Evolutionary conservation across 192 early-diverging fungal species (phyloP).

Genomic region (Oehlia diaphana): DNA sequence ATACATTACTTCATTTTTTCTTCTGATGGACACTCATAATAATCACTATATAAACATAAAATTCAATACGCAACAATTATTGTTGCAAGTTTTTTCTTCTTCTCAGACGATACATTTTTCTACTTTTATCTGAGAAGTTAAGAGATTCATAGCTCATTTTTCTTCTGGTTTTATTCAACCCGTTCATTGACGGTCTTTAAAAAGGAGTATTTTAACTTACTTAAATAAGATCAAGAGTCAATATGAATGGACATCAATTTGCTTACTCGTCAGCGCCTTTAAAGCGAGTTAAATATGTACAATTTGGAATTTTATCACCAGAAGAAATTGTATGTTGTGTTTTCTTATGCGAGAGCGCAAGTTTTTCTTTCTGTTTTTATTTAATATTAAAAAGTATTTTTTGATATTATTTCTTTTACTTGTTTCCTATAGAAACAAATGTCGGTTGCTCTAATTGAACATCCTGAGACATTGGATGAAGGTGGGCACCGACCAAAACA

Average conservation of each 20-base stretch:
- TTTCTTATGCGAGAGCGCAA: constrained; percentile 7
- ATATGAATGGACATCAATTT: constrained; percentile 64
- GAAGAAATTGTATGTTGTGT: constrained; percentile 87
- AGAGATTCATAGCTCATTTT: background rate
- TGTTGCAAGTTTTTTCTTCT: constrained; percentile 4
- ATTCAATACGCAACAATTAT: background rate
- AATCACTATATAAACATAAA: constrained; percentile 23
- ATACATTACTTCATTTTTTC: background rate
- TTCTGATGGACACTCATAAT: constrained; percentile 12
- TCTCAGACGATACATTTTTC: constrained; percentile 7
- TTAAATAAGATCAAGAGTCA: constrained; percentile 20
- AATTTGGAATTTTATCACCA: constrained; percentile 95
- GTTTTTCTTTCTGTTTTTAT: background rate
- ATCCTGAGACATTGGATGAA: constrained; percentile 85
- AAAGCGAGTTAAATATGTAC: constrained; percentile 85
- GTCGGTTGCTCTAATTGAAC: constrained; percentile 94
- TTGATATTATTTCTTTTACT: background rate
- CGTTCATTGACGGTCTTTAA: background rate
- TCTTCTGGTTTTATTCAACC: constrained; percentile 1
- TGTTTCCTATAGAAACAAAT: constrained; percentile 79
- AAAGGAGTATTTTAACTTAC: background rate
- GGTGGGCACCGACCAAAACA: constrained; percentile 78
- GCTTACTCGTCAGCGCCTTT: constrained; percentile 77
- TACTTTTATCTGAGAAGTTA: constrained; percentile 7
- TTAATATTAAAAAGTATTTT: background rate